Evolutionary conservation across 805 yeast genomes (phyloP).

Genomic region (Starmerella powellii): DNA sequence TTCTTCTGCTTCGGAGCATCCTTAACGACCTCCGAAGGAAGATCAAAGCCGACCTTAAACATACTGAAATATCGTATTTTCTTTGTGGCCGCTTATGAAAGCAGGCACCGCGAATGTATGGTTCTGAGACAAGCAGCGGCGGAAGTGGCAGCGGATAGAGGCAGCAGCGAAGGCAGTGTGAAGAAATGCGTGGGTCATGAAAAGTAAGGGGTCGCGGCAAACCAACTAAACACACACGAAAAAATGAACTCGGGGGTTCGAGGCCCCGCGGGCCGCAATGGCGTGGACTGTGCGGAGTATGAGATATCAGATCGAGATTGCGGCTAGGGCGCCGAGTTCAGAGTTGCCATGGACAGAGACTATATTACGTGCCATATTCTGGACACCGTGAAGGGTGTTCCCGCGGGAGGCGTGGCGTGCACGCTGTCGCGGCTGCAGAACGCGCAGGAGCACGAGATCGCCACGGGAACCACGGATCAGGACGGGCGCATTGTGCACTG

Average conservation of each 20-base stretch:
- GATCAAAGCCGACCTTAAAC: constrained; percentile 19
- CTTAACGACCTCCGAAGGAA: constrained; percentile 13
- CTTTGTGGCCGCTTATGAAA: background rate
- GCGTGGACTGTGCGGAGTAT: too few relatives aligned
- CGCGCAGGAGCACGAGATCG: constrained; percentile 36
- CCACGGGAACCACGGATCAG: constrained; percentile 53
- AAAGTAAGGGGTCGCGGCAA: too few relatives aligned
- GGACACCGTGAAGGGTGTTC: constrained; percentile 73
- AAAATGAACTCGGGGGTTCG: too few relatives aligned
- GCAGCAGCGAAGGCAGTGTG: too few relatives aligned
- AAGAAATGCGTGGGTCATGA: too few relatives aligned
- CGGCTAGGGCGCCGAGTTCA: constrained; percentile 20
- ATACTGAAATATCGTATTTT: background rate
- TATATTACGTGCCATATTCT: constrained; percentile 84
- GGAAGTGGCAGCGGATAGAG: too few relatives aligned
- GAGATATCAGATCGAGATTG: too few relatives aligned
- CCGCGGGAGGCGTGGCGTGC: constrained; percentile 68
- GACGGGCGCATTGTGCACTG: constrained; percentile 76
- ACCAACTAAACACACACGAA: too few relatives aligned
- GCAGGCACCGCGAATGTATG: background rate
- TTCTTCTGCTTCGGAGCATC: constrained; percentile 12
- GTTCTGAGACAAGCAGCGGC: too few relatives aligned
- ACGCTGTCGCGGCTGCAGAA: constrained; percentile 29
- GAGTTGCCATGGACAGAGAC: constrained; percentile 28
- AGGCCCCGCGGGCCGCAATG: too few relatives aligned